Base-by-base conservation (phyloP, 805 yeast genomes). In the Zygosaccharomyces rouxii region DNA sequence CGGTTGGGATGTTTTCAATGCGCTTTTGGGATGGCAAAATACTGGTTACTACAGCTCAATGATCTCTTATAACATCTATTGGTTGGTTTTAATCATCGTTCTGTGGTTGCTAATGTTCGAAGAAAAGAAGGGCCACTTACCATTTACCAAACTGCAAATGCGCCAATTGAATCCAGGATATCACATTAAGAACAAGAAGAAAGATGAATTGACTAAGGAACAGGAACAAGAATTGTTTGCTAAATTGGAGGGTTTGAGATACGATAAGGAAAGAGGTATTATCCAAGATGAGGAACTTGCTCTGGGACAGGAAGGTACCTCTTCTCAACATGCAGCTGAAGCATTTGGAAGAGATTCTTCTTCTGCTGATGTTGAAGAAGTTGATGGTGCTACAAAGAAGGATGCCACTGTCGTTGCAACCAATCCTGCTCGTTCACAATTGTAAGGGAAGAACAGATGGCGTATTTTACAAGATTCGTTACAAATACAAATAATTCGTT, bases 1-100 rank as follows among this genome's bases (percentile, higher is more conserved):
- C 59, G 98, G 97, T 73, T 92, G 98, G 98, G 96, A 89, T 78
- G 83, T 92, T 53, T 92, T 92, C 78, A 92, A 92, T 64, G 88
- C 97, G 23, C 69, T 92, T 49, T 74, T 92, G 55, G 99, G 98
- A 54, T 92, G 99, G 99, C 96, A 89, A 73, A 92, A 92, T 71
- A 80, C 96, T 46, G 98, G 97, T 51, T 89, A 96, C 56, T 79
- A 87, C 66, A 96, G 97, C 49, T 88, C 97, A 4, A 90, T 92
- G 51, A 72, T 92, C 46, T 80, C 90, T 42, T 92, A 92, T 76
- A 89, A 89, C 72, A 55, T 84, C 54, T 92, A 92, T 75, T 92
- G 99, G 99, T 59, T 90, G 47, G 68, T 71, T 35, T 66, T 89
- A 47, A 84, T 85, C 53, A 52, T 72, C 19, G 69, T 75, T 31